phyloP scores from a whole-genome alignment of 2,329 filamentous ascomycete species.

The Clonostachys rhizophaga region DNA sequence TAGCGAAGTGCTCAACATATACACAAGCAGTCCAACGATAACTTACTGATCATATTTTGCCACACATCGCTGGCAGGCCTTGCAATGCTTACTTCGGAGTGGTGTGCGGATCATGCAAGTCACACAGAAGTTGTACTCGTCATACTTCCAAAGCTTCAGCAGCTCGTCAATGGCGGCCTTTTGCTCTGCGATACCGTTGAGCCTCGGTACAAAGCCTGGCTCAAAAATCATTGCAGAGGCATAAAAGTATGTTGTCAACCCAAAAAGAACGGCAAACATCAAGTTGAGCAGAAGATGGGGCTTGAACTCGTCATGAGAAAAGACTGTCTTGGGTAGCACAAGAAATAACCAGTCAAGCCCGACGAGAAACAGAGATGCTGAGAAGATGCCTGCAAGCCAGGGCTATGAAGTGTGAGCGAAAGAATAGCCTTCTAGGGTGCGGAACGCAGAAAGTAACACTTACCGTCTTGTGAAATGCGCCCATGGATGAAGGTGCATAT shows the following conservation, averaged over 20 bases:
- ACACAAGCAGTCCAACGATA: conserved; percentile 7
- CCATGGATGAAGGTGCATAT: conserved; percentile 84
- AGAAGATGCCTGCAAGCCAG: conserved; percentile 91
- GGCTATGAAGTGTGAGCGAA: conserved; percentile 46
- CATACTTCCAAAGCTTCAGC: conserved; percentile 80
- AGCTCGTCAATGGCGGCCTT: conserved; percentile 86
- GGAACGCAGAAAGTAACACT: conserved; percentile 17
- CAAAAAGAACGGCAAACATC: conserved; percentile 61
- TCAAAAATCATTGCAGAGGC: conserved; percentile 79
- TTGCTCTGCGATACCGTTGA: conserved; percentile 84
- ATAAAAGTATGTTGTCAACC: conserved; percentile 81
- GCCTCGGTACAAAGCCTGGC: conserved; percentile 89
- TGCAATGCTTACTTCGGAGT: conserved; percentile 92
- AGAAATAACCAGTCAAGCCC: conserved; percentile 71
- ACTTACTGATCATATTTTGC: conserved; percentile 94
- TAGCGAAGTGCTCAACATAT: not conserved
- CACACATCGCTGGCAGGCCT: conserved; percentile 84
- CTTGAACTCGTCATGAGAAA: conserved; percentile 6
- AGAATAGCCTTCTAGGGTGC: not conserved
- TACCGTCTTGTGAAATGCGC: conserved; percentile 84
- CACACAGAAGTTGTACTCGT: conserved; percentile 91
- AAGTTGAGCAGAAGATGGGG: conserved; percentile 70
- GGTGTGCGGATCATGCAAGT: conserved; percentile 93
- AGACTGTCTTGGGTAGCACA: conserved; percentile 52
- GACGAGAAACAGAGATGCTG: conserved; percentile 77